Percentiles rank a stretch among this genome's conserved stretches.
Evolutionary conservation across 2,329 filamentous ascomycete genomes (phyloP).

Genomic region (Pseudogymnoascus sp.): DNA sequence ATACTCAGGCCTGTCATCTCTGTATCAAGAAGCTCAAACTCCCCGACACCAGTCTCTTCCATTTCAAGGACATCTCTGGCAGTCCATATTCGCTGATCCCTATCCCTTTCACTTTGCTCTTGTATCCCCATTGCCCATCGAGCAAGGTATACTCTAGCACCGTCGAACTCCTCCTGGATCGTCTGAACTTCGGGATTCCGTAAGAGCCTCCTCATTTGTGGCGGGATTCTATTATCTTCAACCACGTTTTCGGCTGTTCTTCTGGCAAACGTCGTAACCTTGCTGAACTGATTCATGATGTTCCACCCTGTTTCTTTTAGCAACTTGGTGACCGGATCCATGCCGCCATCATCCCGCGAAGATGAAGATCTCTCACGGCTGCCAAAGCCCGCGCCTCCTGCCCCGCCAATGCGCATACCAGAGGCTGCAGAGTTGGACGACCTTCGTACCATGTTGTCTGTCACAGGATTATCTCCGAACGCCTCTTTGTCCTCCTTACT

Average conservation of each 20-base stretch:
- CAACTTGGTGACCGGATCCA: conserved; percentile 90
- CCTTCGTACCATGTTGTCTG: conserved; percentile 35
- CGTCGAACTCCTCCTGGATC: conserved; percentile 94
- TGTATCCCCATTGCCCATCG: conserved; percentile 98
- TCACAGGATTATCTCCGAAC: conserved; percentile 47
- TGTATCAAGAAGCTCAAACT: conserved; percentile 86
- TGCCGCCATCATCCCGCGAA: conserved; percentile 54
- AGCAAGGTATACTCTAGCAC: conserved; percentile 85
- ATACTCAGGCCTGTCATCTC: conserved; percentile 65
- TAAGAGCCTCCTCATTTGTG: conserved; percentile 76
- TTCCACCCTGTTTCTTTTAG: conserved; percentile 95
- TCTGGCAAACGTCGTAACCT: conserved; percentile 91
- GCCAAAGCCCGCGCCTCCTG: conserved; percentile 31
- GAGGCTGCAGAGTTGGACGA: conserved; percentile 25
- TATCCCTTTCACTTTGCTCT: conserved; percentile 87
- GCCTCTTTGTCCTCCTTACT: conserved; percentile 73
- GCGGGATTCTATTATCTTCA: conserved; percentile 84
- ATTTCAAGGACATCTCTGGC: conserved; percentile 86
- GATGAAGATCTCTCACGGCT: conserved; percentile 18
- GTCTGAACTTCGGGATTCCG: conserved; percentile 92
- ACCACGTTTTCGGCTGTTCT: conserved; percentile 85
- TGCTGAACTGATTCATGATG: conserved; percentile 91
- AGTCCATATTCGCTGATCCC: conserved; percentile 83
- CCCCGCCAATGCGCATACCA: conserved; percentile 26
- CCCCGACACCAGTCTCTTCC: conserved; percentile 89